Conservation (phyloP, 2,329 filamentous ascomycete genomes). For the Ceratocystis ficicola region DNA sequence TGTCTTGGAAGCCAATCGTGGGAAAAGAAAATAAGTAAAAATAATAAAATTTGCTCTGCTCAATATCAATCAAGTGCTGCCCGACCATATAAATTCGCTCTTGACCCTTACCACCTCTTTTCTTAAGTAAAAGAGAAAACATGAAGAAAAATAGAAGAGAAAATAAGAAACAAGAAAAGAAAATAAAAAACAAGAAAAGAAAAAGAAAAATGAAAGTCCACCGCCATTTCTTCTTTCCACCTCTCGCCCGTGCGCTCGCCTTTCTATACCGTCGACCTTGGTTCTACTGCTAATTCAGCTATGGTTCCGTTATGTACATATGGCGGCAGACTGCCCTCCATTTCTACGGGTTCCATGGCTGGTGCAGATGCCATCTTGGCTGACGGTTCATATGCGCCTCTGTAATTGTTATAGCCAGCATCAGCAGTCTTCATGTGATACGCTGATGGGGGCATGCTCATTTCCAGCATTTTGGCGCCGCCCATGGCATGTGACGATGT, state of each 20-base stretch:
- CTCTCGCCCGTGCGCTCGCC: not conserved
- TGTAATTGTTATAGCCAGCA: slow-evolving; percentile 14
- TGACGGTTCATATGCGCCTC: slow-evolving; percentile 19
- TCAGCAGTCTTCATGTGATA: slow-evolving; percentile 17
- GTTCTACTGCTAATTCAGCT: slow-evolving; percentile 19
- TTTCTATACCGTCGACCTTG: slow-evolving; percentile 13
- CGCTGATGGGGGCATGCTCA: slow-evolving; percentile 18
- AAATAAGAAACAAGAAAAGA: slow-evolving; percentile 7
- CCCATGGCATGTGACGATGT: not conserved
- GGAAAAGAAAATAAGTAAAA: not conserved
- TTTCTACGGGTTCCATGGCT: slow-evolving; percentile 22
- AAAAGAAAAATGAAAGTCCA: not conserved
- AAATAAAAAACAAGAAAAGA: no score
- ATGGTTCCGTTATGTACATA: slow-evolving; percentile 11
- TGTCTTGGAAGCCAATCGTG: not conserved
- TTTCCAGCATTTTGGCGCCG: slow-evolving; percentile 14
- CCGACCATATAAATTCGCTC: slow-evolving; percentile 10
- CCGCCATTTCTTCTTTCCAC: not conserved
- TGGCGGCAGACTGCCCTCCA: slow-evolving; percentile 21
- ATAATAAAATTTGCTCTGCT: slow-evolving; percentile 10
- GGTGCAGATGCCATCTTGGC: slow-evolving; percentile 20
- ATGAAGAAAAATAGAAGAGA: not conserved
- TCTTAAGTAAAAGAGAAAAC: slow-evolving; percentile 3
- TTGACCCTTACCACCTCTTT: not conserved
- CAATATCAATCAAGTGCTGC: slow-evolving; percentile 13